Conservation (phyloP, 352 stramenopile species). For the Phytophthora tubulina region DNA sequence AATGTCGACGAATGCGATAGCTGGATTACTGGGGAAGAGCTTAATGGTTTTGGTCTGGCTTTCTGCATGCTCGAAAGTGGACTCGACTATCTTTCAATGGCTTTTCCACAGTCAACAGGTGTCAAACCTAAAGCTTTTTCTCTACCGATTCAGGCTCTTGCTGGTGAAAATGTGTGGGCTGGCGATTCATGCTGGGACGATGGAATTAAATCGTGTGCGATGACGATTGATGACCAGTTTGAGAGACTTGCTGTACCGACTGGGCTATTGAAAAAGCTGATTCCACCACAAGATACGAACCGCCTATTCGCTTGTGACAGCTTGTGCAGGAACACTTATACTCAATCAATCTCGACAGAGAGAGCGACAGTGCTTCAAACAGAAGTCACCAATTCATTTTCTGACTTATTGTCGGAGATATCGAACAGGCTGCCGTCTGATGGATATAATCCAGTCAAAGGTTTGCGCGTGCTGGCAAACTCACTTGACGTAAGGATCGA, state of each 20-base stretch:
- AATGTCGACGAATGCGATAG: slow-evolving; percentile 33
- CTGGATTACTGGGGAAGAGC: slow-evolving; percentile 34
- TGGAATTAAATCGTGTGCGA: slow-evolving; percentile 26
- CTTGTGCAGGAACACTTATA: slow-evolving; percentile 15
- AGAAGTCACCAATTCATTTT: slow-evolving; percentile 46
- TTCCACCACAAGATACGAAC: slow-evolving; percentile 30
- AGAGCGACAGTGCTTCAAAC: slow-evolving; percentile 31
- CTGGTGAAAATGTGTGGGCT: neutral
- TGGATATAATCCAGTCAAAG: slow-evolving; percentile 36
- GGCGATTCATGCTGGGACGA: slow-evolving; percentile 23
- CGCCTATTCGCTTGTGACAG: slow-evolving; percentile 23
- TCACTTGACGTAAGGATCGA: slow-evolving; percentile 51
- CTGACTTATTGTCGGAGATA: slow-evolving; percentile 53
- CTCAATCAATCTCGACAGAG: slow-evolving; percentile 51
- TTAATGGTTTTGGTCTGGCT: slow-evolving; percentile 63
- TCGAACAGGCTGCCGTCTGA: slow-evolving; percentile 43
- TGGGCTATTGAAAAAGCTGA: slow-evolving; percentile 30
- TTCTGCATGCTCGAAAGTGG: slow-evolving; percentile 59
- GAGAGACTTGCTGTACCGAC: slow-evolving; percentile 41
- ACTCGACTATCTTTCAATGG: slow-evolving; percentile 32
- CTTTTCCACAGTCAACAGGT: slow-evolving; percentile 37
- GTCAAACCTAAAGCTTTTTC: slow-evolving; percentile 33
- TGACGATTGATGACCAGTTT: slow-evolving; percentile 46
- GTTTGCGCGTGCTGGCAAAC: slow-evolving; percentile 47
- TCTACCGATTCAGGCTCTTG: slow-evolving; percentile 26